Base-by-base conservation (phyloP, 768 basidiomycete species). In the Agrocybe pediades region DNA sequence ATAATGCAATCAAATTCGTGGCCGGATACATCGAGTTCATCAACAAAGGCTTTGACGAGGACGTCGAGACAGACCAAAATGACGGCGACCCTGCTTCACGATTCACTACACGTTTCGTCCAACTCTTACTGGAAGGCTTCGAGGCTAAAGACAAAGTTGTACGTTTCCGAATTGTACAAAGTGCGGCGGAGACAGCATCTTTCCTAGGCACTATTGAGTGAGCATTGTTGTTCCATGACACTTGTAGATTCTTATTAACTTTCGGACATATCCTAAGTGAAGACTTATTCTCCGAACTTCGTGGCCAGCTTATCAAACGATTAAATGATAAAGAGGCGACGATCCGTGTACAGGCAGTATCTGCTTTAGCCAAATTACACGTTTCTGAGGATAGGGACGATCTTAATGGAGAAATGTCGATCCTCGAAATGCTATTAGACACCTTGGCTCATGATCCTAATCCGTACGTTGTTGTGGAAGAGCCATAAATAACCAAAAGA, bases 121-220 rank as follows among this genome's bases (percentile, higher is more conserved):
- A 74, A 20, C 85, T 85, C 63, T 77, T 96, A 24, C 72, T 94
- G 54, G 79, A 79, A 53, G 95, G 93, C 2, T 92, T 93, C 68
- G 61, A 74, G 16, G 87, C 93, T 3, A 96, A 94, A 67, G 92
- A 96, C 72, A 98, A 95, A 71, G 78, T 77, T 40, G 86, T 92
- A 33, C 82, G 95, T 5, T 96, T 86, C 65, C 85, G 95, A 17
- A 86, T 85, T 26, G 75, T 91, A 2, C 87, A 90, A 49, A 71
- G 85, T n/a, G 79, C 92, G 13, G 83, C 88, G 0, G 86, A 90
- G 61, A 87, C 94, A 79, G 83, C 96, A 11, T 80, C 83, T 0
- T 82, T 86, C 51, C 74, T 97, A 0, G 92, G 92, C 6, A 88
- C 88, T 70, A 80, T 98, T 52, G 92, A 95, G 95, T 97, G 64